Evolutionary conservation across 768 basidiomycete species (phyloP), one percentile per base, ranked within the genome.

Genomic region (Rhodotorula graminis): DNA sequence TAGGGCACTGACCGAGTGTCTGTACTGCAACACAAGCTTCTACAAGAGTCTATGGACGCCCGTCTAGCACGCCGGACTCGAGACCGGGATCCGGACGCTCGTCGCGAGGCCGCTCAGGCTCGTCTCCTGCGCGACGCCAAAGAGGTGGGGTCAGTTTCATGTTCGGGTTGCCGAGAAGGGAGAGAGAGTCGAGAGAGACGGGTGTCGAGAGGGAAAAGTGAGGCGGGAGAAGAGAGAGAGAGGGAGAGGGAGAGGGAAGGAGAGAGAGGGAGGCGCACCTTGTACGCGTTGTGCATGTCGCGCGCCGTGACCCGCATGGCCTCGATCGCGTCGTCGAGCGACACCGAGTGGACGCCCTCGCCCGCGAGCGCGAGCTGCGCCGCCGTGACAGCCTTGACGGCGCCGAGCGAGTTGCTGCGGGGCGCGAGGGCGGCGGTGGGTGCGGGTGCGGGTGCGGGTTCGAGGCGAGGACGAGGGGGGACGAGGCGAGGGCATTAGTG

Each of bases 251-350:
- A 37, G 37, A 37, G 37, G 37, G 37, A 37, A 37, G 23, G 18
- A 10, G n/a, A 9, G 23, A 49, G 18, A 33, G 52, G 27, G 46
- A 29, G 0, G 7, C 50, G 31, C 9, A 65, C 64, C 65, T 66
- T 96, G 80, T 95, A 94, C 14, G 60, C 60, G n/a, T 7, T 16
- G 27, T 91, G 92, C 92, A 95, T 95, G 80, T 93, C 91, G 21
- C 76, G 46, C 1, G 94, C 93, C 12, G 93, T 96, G 61, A 95
- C 80, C 33, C 91, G 85, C 92, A 95, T 95, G 9, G 93, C 93
- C 80, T 92, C 91, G 67, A 97, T 96, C 4, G 93, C 94, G 80
- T 96, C 92, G 79, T 97, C 94, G 29, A 97, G 84, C 1, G 89
- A 89, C 49, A 94, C 92, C 47, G 88, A 87, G 77, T 92, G 92